These are phyloP conservation scores for Priceomyces melissophilus DNA, from an alignment of 805 yeast genomes.

Conservation along the genomic window DNA sequence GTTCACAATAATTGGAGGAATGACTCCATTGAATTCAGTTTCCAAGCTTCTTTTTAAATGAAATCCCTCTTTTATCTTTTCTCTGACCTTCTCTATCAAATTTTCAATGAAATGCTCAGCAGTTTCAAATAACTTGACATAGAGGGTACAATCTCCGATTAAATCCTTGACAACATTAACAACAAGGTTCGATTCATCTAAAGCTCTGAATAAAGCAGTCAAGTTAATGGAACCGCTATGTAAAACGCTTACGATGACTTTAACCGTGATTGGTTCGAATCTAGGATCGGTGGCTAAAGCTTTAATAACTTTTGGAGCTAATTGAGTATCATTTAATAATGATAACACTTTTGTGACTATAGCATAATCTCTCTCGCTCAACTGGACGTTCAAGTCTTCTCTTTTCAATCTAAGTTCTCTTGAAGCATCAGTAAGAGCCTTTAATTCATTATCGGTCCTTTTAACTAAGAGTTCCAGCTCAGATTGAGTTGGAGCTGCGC, in stretches of 20 bases:
- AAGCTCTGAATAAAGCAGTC: conserved; percentile 30
- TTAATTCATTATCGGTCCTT: conserved; percentile 13
- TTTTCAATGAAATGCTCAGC: conserved; percentile 26
- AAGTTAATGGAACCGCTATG: conserved; percentile 31
- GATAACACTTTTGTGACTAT: conserved; percentile 39
- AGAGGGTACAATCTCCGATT: conserved; percentile 36
- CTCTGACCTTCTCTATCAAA: conserved; percentile 24
- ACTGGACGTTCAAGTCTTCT: conserved; percentile 21
- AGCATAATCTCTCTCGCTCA: conserved; percentile 34
- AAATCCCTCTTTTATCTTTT: conserved; percentile 16
- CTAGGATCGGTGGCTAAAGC: conserved; percentile 26
- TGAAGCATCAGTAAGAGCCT: conserved; percentile 20
- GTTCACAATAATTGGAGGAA: neutral
- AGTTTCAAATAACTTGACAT: conserved; percentile 29
- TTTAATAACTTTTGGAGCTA: conserved; percentile 33
- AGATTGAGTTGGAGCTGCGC: conserved; percentile 34
- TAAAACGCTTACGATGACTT: conserved; percentile 24
- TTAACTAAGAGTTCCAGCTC: conserved; percentile 1
- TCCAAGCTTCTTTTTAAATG: conserved; percentile 3
- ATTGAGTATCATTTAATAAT: conserved; percentile 32
- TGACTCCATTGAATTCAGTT: too few species aligned
- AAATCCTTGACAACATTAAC: conserved; percentile 31
- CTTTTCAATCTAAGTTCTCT: conserved; percentile 24
- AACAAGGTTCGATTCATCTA: conserved; percentile 36
- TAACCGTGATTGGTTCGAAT: conserved; percentile 19